Evolutionary conservation across 208 protist genomes (phyloP).

Genomic region (Trypanosoma theileri): DNA sequence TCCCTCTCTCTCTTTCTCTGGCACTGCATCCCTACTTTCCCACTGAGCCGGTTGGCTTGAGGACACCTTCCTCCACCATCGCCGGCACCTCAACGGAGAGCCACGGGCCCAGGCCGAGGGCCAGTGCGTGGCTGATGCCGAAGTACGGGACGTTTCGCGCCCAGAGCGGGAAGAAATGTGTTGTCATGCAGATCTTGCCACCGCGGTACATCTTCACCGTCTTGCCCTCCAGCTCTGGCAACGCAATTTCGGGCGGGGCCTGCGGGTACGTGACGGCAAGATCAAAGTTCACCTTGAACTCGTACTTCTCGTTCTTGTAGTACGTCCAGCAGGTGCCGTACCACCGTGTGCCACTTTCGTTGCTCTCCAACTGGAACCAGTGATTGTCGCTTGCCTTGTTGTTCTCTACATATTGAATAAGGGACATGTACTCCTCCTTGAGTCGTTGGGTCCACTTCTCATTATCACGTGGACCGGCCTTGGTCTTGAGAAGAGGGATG

Average conservation of each 20-base stretch:
- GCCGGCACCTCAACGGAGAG: slow-evolving; percentile 96
- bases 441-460: slow-evolving; percentile 95
- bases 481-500: slow-evolving; percentile 95
- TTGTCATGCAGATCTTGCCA: slow-evolving; percentile 98
- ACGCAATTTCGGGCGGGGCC: slow-evolving; percentile 93
- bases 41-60: slow-evolving; percentile 48
- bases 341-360: slow-evolving; percentile 94
- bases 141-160: slow-evolving; percentile 96
- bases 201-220: slow-evolving; percentile 99
- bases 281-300: slow-evolving; percentile 98
- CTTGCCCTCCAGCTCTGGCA: slow-evolving; percentile 97
- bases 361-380: slow-evolving; percentile 97
- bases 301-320: slow-evolving; percentile 95
- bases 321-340: slow-evolving; percentile 97
- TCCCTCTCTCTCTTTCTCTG: neutral
- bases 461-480: slow-evolving; percentile 94
- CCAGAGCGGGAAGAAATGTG: slow-evolving; percentile 98
- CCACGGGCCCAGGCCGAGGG: slow-evolving; percentile 96
- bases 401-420: slow-evolving; percentile 96
- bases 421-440: slow-evolving; percentile 97
- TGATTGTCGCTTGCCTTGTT: slow-evolving; percentile 96
- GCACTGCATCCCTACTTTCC: neutral
- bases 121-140: slow-evolving; percentile 97
- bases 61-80: slow-evolving; percentile 89
- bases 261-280: slow-evolving; percentile 97